These are phyloP conservation scores for Pseudisothecium myosuroides DNA, from an alignment of 225 moss, liverwort and hornwort species.

Conservation along the genomic window DNA sequence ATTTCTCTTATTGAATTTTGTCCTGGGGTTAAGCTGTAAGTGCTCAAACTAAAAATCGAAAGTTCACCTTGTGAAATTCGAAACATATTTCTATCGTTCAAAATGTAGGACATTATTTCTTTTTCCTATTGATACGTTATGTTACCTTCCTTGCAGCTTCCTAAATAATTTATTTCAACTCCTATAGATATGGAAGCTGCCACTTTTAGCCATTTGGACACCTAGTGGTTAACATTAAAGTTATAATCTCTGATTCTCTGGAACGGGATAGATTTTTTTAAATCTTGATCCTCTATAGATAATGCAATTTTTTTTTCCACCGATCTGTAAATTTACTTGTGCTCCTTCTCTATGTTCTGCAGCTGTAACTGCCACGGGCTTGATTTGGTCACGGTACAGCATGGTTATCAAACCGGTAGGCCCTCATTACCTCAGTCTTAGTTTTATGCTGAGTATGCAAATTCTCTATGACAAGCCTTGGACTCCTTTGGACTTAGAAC, in stretches of 20 bases:
- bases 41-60: not conserved
- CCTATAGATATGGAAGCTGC: not conserved
- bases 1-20: not conserved
- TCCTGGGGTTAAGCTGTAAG: not conserved
- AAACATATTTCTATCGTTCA: not conserved
- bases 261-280: not conserved
- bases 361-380: conserved; percentile 91
- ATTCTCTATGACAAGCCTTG: not conserved
- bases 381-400: conserved; percentile 94
- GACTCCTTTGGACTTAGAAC: not conserved
- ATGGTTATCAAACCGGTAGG: conserved; percentile 88
- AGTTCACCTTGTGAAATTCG: not conserved
- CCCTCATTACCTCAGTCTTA: not conserved
- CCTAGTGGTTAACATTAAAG: not conserved
- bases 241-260: not conserved
- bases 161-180: not conserved
- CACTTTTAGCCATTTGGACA: not conserved
- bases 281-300: not conserved
- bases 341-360: conserved; percentile 1
- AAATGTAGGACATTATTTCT: not conserved
- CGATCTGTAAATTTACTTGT: not conserved
- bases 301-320: not conserved
- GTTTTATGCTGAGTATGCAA: not conserved
- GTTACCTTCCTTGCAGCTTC: not conserved
- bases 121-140: not conserved